These are phyloP conservation scores for Halophytophthora polymorphica DNA, from an alignment of 352 stramenopile species.

Conservation along the genomic window DNA sequence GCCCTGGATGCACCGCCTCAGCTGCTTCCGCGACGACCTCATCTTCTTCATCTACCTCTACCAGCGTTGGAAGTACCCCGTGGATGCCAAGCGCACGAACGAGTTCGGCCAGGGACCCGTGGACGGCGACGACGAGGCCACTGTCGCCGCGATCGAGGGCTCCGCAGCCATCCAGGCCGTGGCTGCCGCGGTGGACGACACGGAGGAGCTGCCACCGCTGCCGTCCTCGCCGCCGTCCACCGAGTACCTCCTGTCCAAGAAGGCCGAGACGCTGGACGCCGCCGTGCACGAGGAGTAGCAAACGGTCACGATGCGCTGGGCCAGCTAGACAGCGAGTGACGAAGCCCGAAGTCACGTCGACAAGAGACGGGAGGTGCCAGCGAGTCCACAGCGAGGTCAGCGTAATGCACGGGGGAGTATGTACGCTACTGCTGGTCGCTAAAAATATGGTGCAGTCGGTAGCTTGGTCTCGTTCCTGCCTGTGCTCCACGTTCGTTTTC, in stretches of 20 bases:
- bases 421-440: conserved; percentile 10
- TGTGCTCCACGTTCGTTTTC: not conserved
- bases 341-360: too few relatives aligned
- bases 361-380: too few relatives aligned
- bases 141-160: conserved; percentile 25
- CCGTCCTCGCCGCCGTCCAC: conserved; percentile 32
- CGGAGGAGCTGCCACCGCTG: conserved; percentile 16
- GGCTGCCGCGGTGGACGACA: conserved; percentile 6
- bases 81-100: conserved; percentile 90
- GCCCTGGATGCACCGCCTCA: conserved; percentile 96
- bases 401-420: too few relatives aligned
- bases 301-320: not conserved
- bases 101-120: conserved; percentile 90
- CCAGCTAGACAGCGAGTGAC: not conserved
- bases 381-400: too few relatives aligned
- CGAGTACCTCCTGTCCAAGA: conserved; percentile 57
- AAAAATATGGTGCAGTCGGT: conserved; percentile 17
- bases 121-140: conserved; percentile 33
- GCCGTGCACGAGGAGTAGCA: conserved; percentile 2
- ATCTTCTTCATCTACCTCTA: conserved; percentile 99
- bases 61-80: conserved; percentile 96
- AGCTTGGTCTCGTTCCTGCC: not conserved
- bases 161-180: conserved; percentile 6
- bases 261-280: conserved; percentile 35
- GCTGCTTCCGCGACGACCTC: conserved; percentile 98